phyloP scores from a whole-genome alignment of 2,329 filamentous ascomycete species.

The Stromatinia cepivora region DNA sequence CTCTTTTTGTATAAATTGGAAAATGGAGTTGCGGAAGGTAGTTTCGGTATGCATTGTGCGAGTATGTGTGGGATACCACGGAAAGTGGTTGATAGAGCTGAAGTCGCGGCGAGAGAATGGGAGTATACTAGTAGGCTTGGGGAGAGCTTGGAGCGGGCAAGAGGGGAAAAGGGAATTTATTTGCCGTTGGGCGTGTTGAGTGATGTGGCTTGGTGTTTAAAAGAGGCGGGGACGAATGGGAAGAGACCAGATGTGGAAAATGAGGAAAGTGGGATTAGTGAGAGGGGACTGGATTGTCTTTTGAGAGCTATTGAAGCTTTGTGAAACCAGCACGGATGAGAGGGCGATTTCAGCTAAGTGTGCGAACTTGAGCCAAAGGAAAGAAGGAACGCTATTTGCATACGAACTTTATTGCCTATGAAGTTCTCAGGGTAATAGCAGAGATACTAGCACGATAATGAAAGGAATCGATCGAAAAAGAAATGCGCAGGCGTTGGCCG shows the following conservation, averaged over 20 bases:
- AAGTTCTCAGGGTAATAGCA: conserved; percentile 1
- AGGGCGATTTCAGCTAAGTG: background rate
- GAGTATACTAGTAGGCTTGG: conserved; percentile 91
- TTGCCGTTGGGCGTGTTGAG: conserved; percentile 85
- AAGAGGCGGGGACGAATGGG: conserved; percentile 48
- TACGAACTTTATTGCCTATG: conserved; percentile 4
- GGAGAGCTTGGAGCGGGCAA: conserved; percentile 63
- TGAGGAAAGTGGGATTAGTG: conserved; percentile 46
- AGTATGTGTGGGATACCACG: conserved; percentile 93
- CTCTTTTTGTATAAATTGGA: conserved; percentile 96
- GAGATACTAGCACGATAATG: background rate
- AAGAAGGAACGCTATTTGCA: background rate
- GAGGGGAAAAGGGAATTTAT: conserved; percentile 64
- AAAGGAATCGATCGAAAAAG: background rate
- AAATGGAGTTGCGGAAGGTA: conserved; percentile 89
- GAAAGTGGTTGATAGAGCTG: conserved; percentile 80
- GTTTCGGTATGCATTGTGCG: conserved; percentile 98
- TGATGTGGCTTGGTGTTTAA: conserved; percentile 77
- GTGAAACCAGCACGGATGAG: conserved; percentile 40
- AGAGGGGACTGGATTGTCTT: conserved; percentile 59
- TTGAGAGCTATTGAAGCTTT: conserved; percentile 60
- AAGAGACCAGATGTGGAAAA: conserved; percentile 44
- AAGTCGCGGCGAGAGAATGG: conserved; percentile 87
- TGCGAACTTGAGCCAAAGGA: background rate
- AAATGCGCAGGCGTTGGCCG: background rate